Percentiles rank a stretch among this genome's conserved stretches.
Evolutionary conservation across 495 filamentous ascomycete species (phyloP).

Genomic region (Xylaria castorea): DNA sequence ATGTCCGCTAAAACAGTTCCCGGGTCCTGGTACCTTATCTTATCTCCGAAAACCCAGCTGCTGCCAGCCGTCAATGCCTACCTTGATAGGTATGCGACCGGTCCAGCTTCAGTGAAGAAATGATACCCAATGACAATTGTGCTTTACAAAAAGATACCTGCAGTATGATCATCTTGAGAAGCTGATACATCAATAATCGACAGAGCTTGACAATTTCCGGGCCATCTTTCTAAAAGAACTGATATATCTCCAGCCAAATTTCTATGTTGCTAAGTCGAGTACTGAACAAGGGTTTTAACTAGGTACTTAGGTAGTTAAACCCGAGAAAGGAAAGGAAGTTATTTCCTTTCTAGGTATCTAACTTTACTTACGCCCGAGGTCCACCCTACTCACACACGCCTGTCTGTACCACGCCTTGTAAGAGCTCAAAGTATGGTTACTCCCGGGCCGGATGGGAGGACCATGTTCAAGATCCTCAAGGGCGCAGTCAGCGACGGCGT

Average conservation of each 20-base stretch:
- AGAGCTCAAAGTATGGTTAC: conserved; percentile 24
- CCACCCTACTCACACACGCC: conserved; percentile 8
- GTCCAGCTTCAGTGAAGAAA: conserved; percentile 1
- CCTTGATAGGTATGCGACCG: background rate
- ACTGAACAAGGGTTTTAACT: background rate
- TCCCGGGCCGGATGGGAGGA: conserved; percentile 25
- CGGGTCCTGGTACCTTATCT: conserved; percentile 6
- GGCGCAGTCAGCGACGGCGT: conserved; percentile 40
- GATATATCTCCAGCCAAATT: background rate
- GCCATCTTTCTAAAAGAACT: background rate
- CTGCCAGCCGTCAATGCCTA: background rate
- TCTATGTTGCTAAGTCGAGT: background rate
- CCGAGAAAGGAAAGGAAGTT: background rate
- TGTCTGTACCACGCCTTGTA: background rate
- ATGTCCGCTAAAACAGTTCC: background rate
- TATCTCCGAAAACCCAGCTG: background rate
- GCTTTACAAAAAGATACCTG: background rate
- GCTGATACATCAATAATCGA: too few species aligned
- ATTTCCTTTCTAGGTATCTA: conserved; percentile 10
- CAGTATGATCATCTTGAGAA: background rate
- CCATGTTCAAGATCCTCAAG: conserved; percentile 51
- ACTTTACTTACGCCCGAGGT: background rate
- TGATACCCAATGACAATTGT: background rate
- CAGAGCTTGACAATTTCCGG: background rate
- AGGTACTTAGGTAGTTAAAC: too few species aligned